Percentiles rank a stretch among this genome's conserved stretches.
These are phyloP conservation scores for Coemansia sp. DNA, from an alignment of 192 early-diverging fungal genomes.

Conservation along the genomic window DNA sequence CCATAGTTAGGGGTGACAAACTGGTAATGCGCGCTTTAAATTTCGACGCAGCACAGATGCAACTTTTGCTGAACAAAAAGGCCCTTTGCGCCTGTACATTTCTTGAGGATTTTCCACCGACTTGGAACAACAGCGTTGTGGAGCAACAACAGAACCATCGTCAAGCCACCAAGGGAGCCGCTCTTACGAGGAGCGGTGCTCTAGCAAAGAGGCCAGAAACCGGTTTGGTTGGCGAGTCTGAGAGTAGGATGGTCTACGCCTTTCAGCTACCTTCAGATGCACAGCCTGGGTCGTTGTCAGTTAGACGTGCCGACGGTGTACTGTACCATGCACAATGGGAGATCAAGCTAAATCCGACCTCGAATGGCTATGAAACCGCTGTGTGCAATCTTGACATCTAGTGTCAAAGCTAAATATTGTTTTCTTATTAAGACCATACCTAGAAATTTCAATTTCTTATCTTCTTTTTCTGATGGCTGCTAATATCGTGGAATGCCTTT, in stretches of 20 bases:
- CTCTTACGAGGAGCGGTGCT: background rate
- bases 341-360: constrained; percentile 9
- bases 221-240: background rate
- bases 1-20: background rate
- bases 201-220: background rate
- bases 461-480: too few relatives aligned
- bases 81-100: constrained; percentile 4
- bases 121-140: background rate
- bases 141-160: constrained; percentile 1
- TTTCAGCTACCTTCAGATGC: constrained; percentile 19
- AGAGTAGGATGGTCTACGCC: background rate
- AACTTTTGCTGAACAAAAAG: constrained; percentile 23
- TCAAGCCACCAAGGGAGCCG: background rate
- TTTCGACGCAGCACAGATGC: constrained; percentile 25
- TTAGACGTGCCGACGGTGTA: constrained; percentile 38
- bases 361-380: constrained; percentile 19
- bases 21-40: constrained; percentile 15
- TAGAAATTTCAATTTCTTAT: constrained; percentile 1
- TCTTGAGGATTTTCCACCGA: background rate
- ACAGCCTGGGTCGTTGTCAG: constrained; percentile 18
- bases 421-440: background rate
- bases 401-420: constrained; percentile 7
- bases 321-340: constrained; percentile 46
- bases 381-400: constrained; percentile 39
- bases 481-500: too few relatives aligned